Base-by-base conservation (phyloP, 495 filamentous ascomycete genomes). In the Penicillium subrubescens region DNA sequence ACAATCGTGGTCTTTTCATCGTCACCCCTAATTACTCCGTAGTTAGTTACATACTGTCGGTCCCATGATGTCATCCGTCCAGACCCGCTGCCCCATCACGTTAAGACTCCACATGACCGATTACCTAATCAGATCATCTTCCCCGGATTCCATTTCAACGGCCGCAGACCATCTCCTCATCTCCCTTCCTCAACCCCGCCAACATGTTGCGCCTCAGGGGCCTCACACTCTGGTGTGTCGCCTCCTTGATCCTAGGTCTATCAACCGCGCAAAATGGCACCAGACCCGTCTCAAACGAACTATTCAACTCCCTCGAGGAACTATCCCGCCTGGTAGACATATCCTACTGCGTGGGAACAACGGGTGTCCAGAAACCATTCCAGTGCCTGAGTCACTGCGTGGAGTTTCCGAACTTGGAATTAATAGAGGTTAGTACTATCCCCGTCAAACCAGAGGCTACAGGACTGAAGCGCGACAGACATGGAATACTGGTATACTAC, bases 281-380 rank as follows among this genome's bases (percentile, higher is more conserved):
- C 29, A 53, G 31, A 15, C 58, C 23, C 11, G 79, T 96, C 59
- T 89, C 91, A 5, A 64, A 72, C 53, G 71, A 79, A 35, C 84
- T 97, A 64, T 98, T 95, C 79, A 76, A 82, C 60, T 90, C 92
- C 15, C 84, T 99, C 25, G 92, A 97, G 69, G 92, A 96, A 71
- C 78, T 94, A 57, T 86, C 94, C 15, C 88, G 93, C 50, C 82
- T 99, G 3, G 94, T 97, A 31, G 96, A 99, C 66, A 95, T 99
- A 54, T 82, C 93, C 33, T 99, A 99, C 82, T 99, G 95, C 75
- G 90, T 98, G 59, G 91, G 92, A 46, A 87, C 84, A n/a, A 82
- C 86, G n/a, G 95, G 95, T 37, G 86, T 98, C 60, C 77, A 82
- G 8, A 84, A 86, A 60, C 95, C 95, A 10, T 99, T 99, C 72